Evolutionary conservation across 805 yeast genomes (phyloP).

Genomic region (Hyphopichia homilentoma): DNA sequence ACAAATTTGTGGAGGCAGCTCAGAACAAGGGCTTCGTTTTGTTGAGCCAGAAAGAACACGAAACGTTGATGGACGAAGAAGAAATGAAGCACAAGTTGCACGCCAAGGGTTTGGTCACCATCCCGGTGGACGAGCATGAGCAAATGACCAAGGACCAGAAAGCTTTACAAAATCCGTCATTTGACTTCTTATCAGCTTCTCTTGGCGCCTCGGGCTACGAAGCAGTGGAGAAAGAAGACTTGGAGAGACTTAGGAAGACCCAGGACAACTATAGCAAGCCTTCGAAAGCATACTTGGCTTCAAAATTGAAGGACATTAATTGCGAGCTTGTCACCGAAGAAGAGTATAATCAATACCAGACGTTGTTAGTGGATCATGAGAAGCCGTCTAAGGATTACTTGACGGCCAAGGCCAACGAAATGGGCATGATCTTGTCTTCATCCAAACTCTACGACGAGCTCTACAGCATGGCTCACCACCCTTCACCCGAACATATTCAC

Average conservation of each 20-base stretch:
- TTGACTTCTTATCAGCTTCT: conserved; percentile 15
- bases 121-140: conserved; percentile 21
- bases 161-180: conserved; percentile 17
- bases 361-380: conserved; percentile 21
- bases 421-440: conserved; percentile 29
- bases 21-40: conserved; percentile 25
- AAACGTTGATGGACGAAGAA: conserved; percentile 24
- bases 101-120: conserved; percentile 28
- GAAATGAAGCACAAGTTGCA: conserved; percentile 30
- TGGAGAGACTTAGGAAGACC: conserved; percentile 12
- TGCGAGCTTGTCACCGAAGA: conserved; percentile 14
- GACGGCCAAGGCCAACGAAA: conserved; percentile 30
- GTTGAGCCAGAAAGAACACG: conserved; percentile 23
- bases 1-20: conserved; percentile 17
- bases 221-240: conserved; percentile 10
- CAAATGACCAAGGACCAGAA: conserved; percentile 9
- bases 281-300: conserved; percentile 17
- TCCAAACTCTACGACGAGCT: conserved; percentile 28
- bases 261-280: conserved; percentile 17
- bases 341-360: conserved; percentile 14
- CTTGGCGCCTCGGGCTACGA: conserved; percentile 9
- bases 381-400: conserved; percentile 32
- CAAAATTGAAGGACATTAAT: conserved; percentile 16
- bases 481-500: conserved; percentile 19
- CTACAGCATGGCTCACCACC: conserved; percentile 20